Evolutionary conservation across 1,284 basidiomycete genomes (phyloP).

Genomic region (Flammula alnicola): DNA sequence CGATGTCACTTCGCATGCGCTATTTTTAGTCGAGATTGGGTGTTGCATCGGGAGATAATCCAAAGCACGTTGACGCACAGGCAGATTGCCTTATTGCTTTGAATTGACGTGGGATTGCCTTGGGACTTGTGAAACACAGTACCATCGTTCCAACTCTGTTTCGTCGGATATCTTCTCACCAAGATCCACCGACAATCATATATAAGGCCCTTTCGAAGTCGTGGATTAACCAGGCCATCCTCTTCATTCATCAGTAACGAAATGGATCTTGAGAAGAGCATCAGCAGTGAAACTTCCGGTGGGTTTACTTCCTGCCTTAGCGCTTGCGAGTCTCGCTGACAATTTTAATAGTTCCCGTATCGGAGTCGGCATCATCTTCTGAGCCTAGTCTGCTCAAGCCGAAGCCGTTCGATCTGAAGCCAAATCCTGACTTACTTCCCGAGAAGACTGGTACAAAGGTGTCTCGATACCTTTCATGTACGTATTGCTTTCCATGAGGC

Average conservation of each 20-base stretch:
- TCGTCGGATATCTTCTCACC: background rate
- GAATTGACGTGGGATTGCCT: no score
- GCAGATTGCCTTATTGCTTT: no score
- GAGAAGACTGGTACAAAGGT: constrained; percentile 25
- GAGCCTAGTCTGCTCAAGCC: constrained; percentile 24
- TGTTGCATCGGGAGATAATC: no score
- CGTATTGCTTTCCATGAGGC: background rate
- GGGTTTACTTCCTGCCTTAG: background rate
- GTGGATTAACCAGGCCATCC: constrained; percentile 1
- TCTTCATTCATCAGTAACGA: constrained; percentile 3
- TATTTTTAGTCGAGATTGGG: no score
- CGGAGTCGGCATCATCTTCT: constrained; percentile 20
- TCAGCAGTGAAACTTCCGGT: background rate
- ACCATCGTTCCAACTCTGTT: constrained; percentile 10
- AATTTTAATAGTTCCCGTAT: background rate
- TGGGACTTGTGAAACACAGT: no score
- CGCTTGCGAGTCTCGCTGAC: background rate
- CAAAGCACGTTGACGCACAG: no score
- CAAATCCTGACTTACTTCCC: constrained; percentile 25
- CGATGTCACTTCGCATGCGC: no score
- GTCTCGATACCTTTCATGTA: constrained; percentile 26
- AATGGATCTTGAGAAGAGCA: constrained; percentile 24
- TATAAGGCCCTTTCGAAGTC: constrained; percentile 10
- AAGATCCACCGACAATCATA: constrained; percentile 8
- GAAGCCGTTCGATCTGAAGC: constrained; percentile 23